Evolutionary conservation across 345 rosid species (phyloP).

Genomic region (Reutealis trisperma): DNA sequence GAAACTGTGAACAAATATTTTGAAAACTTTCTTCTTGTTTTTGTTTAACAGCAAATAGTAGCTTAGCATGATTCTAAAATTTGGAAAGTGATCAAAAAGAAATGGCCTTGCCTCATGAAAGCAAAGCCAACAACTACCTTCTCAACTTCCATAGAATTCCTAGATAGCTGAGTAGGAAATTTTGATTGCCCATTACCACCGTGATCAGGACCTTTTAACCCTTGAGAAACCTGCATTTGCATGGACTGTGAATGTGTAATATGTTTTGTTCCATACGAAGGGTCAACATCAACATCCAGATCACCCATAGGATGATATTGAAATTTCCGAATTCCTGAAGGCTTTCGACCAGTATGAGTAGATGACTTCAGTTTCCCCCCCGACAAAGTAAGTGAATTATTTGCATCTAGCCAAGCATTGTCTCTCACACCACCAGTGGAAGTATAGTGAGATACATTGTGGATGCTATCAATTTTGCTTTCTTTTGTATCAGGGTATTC

Average conservation of each 20-base stretch:
- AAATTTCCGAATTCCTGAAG: conserved; percentile 61
- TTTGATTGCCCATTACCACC: conserved; percentile 40
- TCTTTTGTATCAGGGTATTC: conserved; percentile 40
- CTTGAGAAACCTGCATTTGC: conserved; percentile 39
- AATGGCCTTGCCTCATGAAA: neutral
- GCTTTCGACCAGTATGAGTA: conserved; percentile 41
- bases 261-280: conserved; percentile 42
- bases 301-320: conserved; percentile 96
- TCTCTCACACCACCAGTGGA: conserved; percentile 40
- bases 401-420: conserved; percentile 49
- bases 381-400: conserved; percentile 39
- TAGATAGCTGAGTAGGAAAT: conserved; percentile 39
- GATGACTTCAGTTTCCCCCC: conserved; percentile 54
- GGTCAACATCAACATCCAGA: conserved; percentile 54
- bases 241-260: conserved; percentile 33
- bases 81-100: neutral
- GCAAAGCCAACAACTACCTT: conserved; percentile 43
- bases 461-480: conserved; percentile 38
- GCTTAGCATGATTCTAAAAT: neutral
- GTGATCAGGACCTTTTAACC: conserved; percentile 36
- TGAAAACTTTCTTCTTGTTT: neutral
- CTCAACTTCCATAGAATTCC: conserved; percentile 41
- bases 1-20: neutral
- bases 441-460: conserved; percentile 31
- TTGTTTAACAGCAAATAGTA: neutral